Evolutionary conservation across 768 basidiomycete genomes (phyloP).

Genomic region (Tephrocybe sp.): DNA sequence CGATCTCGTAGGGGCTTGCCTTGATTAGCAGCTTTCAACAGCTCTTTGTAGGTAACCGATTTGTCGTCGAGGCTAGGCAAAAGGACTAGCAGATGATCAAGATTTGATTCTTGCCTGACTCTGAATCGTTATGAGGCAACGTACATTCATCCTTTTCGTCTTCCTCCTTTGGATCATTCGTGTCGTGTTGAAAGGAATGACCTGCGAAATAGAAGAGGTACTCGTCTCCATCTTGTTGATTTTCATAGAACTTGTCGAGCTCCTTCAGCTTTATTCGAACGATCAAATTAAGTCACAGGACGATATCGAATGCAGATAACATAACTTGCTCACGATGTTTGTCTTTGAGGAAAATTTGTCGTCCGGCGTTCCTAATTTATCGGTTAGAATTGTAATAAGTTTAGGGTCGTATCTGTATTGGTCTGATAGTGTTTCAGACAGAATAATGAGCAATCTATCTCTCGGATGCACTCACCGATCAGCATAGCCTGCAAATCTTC

Average conservation of each 20-base stretch:
- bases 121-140: background rate
- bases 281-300: too few species aligned
- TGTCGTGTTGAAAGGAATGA: background rate
- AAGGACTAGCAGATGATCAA: background rate
- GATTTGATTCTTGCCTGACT: too few species aligned
- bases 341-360: background rate
- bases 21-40: background rate
- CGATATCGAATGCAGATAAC: background rate
- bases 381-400: slow-evolving; percentile 1
- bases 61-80: background rate
- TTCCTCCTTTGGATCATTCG: background rate
- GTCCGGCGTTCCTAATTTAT: background rate
- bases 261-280: too few species aligned
- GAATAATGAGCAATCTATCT: background rate
- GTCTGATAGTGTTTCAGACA: background rate
- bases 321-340: background rate
- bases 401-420: background rate
- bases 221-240: background rate
- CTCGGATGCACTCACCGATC: background rate
- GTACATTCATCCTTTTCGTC: slow-evolving; percentile 2
- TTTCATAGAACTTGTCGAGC: background rate
- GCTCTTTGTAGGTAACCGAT: background rate
- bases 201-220: slow-evolving; percentile 5
- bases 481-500: background rate
- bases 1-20: background rate